Evolutionary conservation across 805 yeast genomes (phyloP).

Genomic region (Myxozyma lipomycoides): DNA sequence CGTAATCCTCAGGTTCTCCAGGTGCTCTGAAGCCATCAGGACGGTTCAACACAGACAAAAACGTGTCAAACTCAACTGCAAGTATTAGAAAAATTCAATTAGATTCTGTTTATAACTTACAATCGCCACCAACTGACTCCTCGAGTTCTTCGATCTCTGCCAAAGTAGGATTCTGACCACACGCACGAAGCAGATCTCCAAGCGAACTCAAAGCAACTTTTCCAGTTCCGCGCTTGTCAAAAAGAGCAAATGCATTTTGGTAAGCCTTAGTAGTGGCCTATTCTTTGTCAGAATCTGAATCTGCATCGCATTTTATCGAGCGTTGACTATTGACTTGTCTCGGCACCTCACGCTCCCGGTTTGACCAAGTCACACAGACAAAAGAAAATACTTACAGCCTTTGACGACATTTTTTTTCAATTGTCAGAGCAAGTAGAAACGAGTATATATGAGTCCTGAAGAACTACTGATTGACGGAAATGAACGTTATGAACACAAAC

Average conservation of each 20-base stretch:
- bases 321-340: no score
- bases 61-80: slow-evolving; percentile 65
- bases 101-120: slow-evolving; percentile 28
- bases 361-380: not conserved
- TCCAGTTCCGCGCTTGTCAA: slow-evolving; percentile 95
- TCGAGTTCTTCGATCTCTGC: slow-evolving; percentile 71
- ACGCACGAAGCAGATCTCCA: slow-evolving; percentile 92
- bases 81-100: not conserved
- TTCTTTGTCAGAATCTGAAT: not conserved
- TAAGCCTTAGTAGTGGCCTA: slow-evolving; percentile 25
- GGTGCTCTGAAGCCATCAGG: slow-evolving; percentile 84
- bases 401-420: slow-evolving; percentile 16
- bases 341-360: not conserved
- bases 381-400: slow-evolving; percentile 10
- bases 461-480: no score
- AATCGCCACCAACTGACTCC: slow-evolving; percentile 38
- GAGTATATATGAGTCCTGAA: no score
- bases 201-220: slow-evolving; percentile 75
- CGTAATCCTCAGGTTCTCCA: slow-evolving; percentile 88
- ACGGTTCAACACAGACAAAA: slow-evolving; percentile 70
- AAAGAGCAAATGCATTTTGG: slow-evolving; percentile 80
- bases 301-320: not conserved
- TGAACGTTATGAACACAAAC: not conserved
- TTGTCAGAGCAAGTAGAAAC: no score
- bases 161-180: slow-evolving; percentile 96